Conservation (phyloP, 768 basidiomycete genomes). For the Suillus plorans region DNA sequence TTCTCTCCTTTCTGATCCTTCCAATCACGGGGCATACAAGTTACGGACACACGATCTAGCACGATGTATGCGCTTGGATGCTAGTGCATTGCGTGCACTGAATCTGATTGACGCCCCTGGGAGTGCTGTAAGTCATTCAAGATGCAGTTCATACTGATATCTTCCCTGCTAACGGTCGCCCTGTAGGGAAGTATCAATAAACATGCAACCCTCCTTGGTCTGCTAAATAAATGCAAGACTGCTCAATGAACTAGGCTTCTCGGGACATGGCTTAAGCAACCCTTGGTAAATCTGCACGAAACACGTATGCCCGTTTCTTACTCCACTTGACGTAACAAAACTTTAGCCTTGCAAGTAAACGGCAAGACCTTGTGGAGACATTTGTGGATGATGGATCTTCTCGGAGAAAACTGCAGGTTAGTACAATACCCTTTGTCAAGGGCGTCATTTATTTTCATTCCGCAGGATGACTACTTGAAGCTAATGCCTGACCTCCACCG, state of each 20-base stretch:
- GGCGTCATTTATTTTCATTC: constrained; percentile 8
- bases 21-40: constrained; percentile 62
- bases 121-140: background rate
- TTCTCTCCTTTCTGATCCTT: constrained; percentile 66
- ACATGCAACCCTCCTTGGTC: constrained; percentile 83
- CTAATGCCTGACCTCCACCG: constrained; percentile 93
- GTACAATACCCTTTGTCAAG: constrained; percentile 7
- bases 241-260: too few relatives aligned
- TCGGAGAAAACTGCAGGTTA: constrained; percentile 71
- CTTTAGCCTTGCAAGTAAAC: constrained; percentile 51
- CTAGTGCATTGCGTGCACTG: too few relatives aligned
- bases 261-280: too few relatives aligned
- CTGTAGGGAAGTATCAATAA: constrained; percentile 60
- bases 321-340: constrained; percentile 2
- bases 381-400: constrained; percentile 79
- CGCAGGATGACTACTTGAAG: constrained; percentile 83
- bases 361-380: constrained; percentile 85
- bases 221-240: too few relatives aligned
- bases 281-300: too few relatives aligned
- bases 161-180: constrained; percentile 10
- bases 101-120: too few relatives aligned
- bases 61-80: too few relatives aligned
- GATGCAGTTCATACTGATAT: background rate
- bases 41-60: too few relatives aligned
- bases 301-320: constrained; percentile 52